Evolutionary conservation across 1,139 yeast species (phyloP).

Genomic region (Neolecta irregularis): DNA sequence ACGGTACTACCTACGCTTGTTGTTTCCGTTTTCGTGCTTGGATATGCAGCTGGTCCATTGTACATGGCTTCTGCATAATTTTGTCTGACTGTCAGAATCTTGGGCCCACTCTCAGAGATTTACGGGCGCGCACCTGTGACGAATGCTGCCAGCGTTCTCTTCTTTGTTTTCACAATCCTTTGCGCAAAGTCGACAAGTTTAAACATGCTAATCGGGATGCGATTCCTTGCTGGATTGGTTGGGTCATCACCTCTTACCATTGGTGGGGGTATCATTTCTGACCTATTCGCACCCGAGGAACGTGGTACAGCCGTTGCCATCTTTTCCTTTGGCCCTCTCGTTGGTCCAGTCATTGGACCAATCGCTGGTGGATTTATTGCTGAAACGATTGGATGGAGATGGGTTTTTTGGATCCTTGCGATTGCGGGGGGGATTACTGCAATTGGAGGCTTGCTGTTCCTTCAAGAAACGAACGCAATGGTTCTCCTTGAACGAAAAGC

Average conservation of each 20-base stretch:
- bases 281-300: conserved; percentile 56
- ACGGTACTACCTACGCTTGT: conserved; percentile 72
- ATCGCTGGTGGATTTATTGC: conserved; percentile 63
- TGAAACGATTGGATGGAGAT: conserved; percentile 54
- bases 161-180: conserved; percentile 45
- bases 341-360: conserved; percentile 69
- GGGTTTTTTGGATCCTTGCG: conserved; percentile 40
- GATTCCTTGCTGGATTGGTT: conserved; percentile 67
- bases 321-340: conserved; percentile 36
- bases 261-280: conserved; percentile 77
- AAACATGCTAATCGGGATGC: conserved; percentile 36
- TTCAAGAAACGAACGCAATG: conserved; percentile 85
- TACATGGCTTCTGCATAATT: no score
- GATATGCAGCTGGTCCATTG: conserved; percentile 48
- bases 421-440: conserved; percentile 33
- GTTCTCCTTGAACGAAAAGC: conserved; percentile 66
- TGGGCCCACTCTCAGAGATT: conserved; percentile 51
- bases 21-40: conserved; percentile 51
- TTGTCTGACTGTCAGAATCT: no score
- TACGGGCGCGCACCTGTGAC: conserved; percentile 42
- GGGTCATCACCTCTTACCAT: conserved; percentile 77
- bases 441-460: conserved; percentile 37
- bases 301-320: conserved; percentile 32
- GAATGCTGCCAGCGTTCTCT: conserved; percentile 35
- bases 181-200: conserved; percentile 42